Conservation (phyloP, 2,329 filamentous ascomycete species). For the Elsinoe necatrix region DNA sequence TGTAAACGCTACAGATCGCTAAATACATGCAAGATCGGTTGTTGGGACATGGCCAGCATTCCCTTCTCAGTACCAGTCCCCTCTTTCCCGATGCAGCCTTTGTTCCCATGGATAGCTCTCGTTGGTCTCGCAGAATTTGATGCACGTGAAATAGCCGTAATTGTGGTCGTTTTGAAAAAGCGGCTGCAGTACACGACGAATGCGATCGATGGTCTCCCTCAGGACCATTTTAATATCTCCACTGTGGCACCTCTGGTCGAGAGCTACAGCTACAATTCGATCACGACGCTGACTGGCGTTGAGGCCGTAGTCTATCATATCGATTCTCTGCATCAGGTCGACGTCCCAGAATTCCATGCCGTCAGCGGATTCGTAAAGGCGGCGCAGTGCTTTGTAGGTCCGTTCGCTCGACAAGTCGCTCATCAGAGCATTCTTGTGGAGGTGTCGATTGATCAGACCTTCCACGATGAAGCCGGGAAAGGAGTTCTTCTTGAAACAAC, state of each 20-base stretch:
- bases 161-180: not conserved
- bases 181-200: not conserved
- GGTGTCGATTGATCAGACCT: not conserved
- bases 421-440: not conserved
- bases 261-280: not conserved
- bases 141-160: not conserved
- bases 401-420: not conserved
- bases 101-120: not conserved
- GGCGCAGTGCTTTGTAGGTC: not conserved
- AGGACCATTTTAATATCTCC: not conserved
- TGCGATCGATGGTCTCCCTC: not conserved
- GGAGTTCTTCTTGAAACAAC: not conserved
- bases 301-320: not conserved
- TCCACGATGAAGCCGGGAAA: not conserved
- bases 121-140: not conserved
- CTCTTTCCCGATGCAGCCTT: no score
- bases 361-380: not conserved
- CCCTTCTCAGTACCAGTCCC: no score
- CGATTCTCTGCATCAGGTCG: not conserved
- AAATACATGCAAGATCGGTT: no score
- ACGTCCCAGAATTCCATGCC: slow-evolving; percentile 4
- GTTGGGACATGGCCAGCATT: no score
- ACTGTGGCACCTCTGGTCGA: not conserved
- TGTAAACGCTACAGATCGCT: no score
- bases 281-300: not conserved